These are phyloP conservation scores for Lanmaoa rubissima DNA, from an alignment of 768 basidiomycete genomes.

Conservation along the genomic window DNA sequence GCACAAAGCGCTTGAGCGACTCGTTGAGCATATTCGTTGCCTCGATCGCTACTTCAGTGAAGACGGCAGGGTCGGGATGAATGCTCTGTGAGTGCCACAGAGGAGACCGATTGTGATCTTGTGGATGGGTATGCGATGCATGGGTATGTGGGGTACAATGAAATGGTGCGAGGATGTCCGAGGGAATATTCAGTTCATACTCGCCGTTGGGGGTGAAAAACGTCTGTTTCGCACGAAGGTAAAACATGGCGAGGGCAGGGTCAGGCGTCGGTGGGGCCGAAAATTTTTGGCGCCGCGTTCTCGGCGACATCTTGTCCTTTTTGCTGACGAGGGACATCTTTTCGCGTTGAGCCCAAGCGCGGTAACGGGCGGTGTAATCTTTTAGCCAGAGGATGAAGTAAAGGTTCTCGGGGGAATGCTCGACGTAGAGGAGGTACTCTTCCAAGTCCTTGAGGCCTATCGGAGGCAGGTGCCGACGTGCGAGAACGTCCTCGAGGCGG, in stretches of 20 bases:
- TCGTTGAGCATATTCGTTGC: conserved; percentile 58
- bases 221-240: conserved; percentile 74
- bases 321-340: conserved; percentile 27
- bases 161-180: conserved; percentile 61
- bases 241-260: conserved; percentile 69
- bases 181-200: conserved; percentile 71
- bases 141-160: conserved; percentile 42
- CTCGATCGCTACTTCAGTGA: conserved; percentile 57
- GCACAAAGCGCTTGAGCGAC: conserved; percentile 64
- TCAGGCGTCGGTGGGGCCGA: conserved; percentile 38
- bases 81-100: conserved; percentile 31
- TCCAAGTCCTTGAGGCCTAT: conserved; percentile 75
- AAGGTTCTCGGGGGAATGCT: conserved; percentile 73
- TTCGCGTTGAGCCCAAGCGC: conserved; percentile 38
- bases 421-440: conserved; percentile 81
- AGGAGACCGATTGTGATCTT: conserved; percentile 7
- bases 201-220: conserved; percentile 71
- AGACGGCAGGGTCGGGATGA: conserved; percentile 66
- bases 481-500: conserved; percentile 70
- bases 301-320: conserved; percentile 42
- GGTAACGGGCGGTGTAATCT: conserved; percentile 60
- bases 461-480: conserved; percentile 76
- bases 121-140: neutral
- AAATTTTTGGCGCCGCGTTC: conserved; percentile 33
- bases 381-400: conserved; percentile 83